phyloP scores from a whole-genome alignment of 148 eudicot species.

The Rhododendron kiyosumense region DNA sequence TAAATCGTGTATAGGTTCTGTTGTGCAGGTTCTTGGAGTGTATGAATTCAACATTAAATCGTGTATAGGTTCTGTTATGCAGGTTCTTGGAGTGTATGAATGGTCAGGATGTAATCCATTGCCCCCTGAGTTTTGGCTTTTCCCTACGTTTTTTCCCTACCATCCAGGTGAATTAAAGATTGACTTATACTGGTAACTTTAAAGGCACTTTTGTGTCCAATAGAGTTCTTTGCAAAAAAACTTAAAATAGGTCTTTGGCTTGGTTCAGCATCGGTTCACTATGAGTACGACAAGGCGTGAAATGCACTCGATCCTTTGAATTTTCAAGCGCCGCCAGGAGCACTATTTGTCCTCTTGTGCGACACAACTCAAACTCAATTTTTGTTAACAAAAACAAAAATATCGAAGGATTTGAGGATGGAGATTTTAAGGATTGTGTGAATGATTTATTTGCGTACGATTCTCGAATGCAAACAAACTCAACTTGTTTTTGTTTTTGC shows the following conservation, averaged over 20 bases:
- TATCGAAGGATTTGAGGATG: too few species aligned
- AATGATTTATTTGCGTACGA: too few species aligned
- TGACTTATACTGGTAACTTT: neutral
- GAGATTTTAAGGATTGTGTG: too few species aligned
- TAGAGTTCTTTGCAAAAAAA: neutral
- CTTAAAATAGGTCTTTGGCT: neutral
- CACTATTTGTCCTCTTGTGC: too few species aligned
- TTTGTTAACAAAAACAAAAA: too few species aligned
- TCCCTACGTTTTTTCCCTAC: neutral
- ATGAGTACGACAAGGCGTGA: too few species aligned
- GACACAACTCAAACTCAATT: too few species aligned
- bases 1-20: too few species aligned
- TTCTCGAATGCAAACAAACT: neutral
- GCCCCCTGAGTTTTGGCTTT: constrained; percentile 18
- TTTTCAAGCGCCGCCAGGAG: too few species aligned
- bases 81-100: constrained; percentile 21
- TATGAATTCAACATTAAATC: neutral
- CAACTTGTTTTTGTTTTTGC: neutral
- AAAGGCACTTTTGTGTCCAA: neutral
- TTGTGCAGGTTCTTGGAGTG: constrained; percentile 15
- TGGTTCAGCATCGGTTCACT: neutral
- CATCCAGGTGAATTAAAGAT: constrained; percentile 11
- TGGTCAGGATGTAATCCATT: constrained; percentile 18
- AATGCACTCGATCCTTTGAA: too few species aligned
- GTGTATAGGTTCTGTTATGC: neutral